phyloP scores from a whole-genome alignment of 805 yeast genomes.

The Maudiozyma pseudohumilis region DNA sequence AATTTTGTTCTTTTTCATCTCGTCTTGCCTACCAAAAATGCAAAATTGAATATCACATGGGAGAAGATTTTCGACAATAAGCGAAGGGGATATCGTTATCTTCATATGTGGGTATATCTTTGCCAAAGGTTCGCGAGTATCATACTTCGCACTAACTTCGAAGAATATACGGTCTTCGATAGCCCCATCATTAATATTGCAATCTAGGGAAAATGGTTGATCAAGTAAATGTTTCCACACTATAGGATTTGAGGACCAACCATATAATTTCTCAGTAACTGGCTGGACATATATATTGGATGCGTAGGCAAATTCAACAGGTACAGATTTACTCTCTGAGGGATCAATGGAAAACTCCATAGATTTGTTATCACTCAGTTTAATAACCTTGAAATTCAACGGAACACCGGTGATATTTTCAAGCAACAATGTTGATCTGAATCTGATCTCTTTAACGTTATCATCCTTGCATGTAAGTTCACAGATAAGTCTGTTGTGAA shows the following conservation, averaged over 20 bases:
- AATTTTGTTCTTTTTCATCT: slow-evolving; percentile 54
- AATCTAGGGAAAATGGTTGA: slow-evolving; percentile 46
- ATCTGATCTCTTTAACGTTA: slow-evolving; percentile 65
- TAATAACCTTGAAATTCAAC: slow-evolving; percentile 34
- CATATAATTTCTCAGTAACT: slow-evolving; percentile 40
- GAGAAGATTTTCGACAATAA: slow-evolving; percentile 72
- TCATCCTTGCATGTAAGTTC: slow-evolving; percentile 62
- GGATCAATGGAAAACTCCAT: slow-evolving; percentile 39
- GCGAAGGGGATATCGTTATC: slow-evolving; percentile 70
- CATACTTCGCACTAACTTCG: slow-evolving; percentile 60
- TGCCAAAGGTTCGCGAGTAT: slow-evolving; percentile 59
- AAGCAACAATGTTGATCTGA: slow-evolving; percentile 66
- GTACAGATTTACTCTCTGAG: slow-evolving; percentile 53
- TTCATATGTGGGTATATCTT: slow-evolving; percentile 77
- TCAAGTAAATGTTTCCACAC: slow-evolving; percentile 55
- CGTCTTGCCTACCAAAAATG: slow-evolving; percentile 64
- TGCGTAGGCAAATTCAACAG: slow-evolving; percentile 57
- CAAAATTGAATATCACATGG: slow-evolving; percentile 74
- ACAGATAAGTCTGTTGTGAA: slow-evolving; percentile 67
- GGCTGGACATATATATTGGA: slow-evolving; percentile 57
- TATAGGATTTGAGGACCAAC: slow-evolving; percentile 57
- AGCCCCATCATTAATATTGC: slow-evolving; percentile 37
- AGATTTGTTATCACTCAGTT: slow-evolving; percentile 25
- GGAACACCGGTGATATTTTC: slow-evolving; percentile 58
- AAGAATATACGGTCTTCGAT: slow-evolving; percentile 45